Base-by-base conservation (phyloP, 2,329 filamentous ascomycete species). In the Aspergillus quadricinctus region DNA sequence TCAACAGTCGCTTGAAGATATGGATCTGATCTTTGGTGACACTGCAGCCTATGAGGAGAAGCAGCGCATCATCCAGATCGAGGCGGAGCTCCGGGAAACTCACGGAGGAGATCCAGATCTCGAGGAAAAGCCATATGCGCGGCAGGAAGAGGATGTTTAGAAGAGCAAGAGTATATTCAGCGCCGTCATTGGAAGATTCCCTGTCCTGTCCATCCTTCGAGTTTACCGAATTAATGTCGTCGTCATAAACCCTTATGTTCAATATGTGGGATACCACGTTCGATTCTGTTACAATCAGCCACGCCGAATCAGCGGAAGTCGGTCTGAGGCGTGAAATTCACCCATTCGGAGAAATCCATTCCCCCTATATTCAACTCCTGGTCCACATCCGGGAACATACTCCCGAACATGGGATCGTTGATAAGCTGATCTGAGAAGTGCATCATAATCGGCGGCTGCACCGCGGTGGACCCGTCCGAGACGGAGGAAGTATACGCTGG, bases 1-100 rank as follows among this genome's bases (percentile, higher is more conserved):
- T 51, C 35, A 11, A 28, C 40, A 73, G 62, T 83, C 77, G 4
- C 75, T 85, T 11, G 82, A 85, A 65, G 77, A 84, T 57, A 82
- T 85, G 76, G 81, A 84, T 48, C 72, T 73, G 40, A 74, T 76
- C 35, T 77, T 77, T 54, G 72, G 72, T 2, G 75, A 77, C 50
- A 74, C 67, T 1, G 65, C 64, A 17, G 71, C 70, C 1, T 66
- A 75, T 28, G 68, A 75, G 58, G 73, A 75, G 54, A 71, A 74
- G 58, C 60, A 69, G 53, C 68, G 72, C 28, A 73, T 75, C 50
- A 69, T 71, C 46, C 67, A 69, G 19, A 75, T 76, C 14, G 74
- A 77, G 57, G 66, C 67, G 5, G 65, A 74, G 40, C 56, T 76
- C 29, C 67, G 70, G 7, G 69, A 68, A 14, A 64, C 66, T 4